Evolutionary conservation across 2,329 filamentous ascomycete genomes (phyloP), one percentile per base, ranked within the genome.

Genomic region (Cladophialophora immunda): DNA sequence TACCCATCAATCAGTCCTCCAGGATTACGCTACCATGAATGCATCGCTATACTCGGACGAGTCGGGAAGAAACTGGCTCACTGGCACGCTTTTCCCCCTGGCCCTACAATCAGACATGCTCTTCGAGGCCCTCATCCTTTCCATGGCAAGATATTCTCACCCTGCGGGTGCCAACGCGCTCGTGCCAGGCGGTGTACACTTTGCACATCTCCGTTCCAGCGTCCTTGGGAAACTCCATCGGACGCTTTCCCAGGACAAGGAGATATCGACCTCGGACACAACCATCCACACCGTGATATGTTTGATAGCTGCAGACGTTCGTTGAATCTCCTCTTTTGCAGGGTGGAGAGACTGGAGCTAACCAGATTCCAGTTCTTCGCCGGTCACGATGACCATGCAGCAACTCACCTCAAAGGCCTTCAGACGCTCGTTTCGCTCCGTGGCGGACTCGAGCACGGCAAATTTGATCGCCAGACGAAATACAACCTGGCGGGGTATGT

Each of bases 381-480:
- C n/a, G 59, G 52, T 25, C 30, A 54, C 22, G 59, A 62, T 15
- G 59, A 62, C 11, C 59, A 62, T 45, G 59, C 52, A 11, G 47
- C 47, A 27, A 55, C 36, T 15, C 59, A 62, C 27, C 32, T 62
- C n/a, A 54, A 55, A 45, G 59, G 59, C n/a, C 59, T 62, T 15
- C 47, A 62, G 32, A 62, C 32, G 13, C 47, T 62, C 32, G 59
- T 62, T 27, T 41, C 59, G 22, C 59, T 62, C 34, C 59, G 59
- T 27, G 59, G 59, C 2, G 59, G 59, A 25, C 50, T 55, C 13
- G 52, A 62, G 29, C 30, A 60, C 36, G 58, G 58, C 22, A 55
- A 62, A 8, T 62, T 62, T 8, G 47, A 62, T 19, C 59, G 50
- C 27, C 47, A 55, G n/a, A 60, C 58, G n/a, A 62, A 62, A 36